A percentile compares a stretch with the other conserved stretches of the same genome.
phyloP scores from a whole-genome alignment of 1,284 basidiomycete genomes.

The Tausonia pullulans region DNA sequence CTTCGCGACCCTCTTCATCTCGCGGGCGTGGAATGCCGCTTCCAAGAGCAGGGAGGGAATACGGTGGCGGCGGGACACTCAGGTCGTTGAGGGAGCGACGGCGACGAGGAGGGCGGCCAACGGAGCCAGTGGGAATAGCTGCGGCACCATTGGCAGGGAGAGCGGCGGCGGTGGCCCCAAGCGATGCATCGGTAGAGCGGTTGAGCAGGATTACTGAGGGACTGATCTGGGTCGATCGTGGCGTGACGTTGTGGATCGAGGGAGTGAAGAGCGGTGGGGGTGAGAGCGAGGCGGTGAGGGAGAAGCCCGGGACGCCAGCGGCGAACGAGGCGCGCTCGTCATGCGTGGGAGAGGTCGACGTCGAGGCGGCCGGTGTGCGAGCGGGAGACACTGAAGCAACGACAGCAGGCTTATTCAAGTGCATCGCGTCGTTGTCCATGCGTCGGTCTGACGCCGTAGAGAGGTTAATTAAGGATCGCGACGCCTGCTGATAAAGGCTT shows the following conservation, averaged over 20 bases:
- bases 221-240: background rate
- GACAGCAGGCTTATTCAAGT: no score
- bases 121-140: conserved; percentile 3
- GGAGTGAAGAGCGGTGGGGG: conserved; percentile 7
- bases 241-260: background rate
- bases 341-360: no score
- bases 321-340: no score
- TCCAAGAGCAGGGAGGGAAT: conserved; percentile 32
- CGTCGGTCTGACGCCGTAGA: conserved; percentile 17
- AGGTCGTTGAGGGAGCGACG: conserved; percentile 37
- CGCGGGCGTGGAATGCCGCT: conserved; percentile 32
- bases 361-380: no score
- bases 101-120: conserved; percentile 19
- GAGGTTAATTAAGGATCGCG: conserved; percentile 48
- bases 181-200: conserved; percentile 19
- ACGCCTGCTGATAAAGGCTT: conserved; percentile 50
- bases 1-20: conserved; percentile 68
- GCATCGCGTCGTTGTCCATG: background rate
- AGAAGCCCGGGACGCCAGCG: no score
- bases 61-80: conserved; percentile 32
- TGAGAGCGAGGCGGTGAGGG: no score
- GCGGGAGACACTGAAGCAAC: no score
- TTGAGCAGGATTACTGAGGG: no score
- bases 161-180: conserved; percentile 49
- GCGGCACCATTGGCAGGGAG: background rate